Percentiles rank a stretch among this genome's conserved stretches.
These are phyloP conservation scores for Herpetomonas tarakana DNA, from an alignment of 208 protist genomes.

Conservation along the genomic window DNA sequence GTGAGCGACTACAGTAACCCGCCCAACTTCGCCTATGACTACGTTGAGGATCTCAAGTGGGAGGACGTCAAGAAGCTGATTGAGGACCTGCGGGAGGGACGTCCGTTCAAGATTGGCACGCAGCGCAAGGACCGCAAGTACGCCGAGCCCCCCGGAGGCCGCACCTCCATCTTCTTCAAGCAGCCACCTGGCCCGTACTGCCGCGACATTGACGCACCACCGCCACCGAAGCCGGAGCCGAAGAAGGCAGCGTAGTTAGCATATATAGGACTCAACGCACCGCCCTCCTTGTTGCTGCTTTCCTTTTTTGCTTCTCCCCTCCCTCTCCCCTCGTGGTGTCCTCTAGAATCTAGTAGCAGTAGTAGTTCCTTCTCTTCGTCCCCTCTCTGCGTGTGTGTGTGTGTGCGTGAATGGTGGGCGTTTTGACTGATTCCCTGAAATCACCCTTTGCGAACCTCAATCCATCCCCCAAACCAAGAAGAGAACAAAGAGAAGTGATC, in stretches of 20 bases:
- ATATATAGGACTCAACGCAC: too few relatives aligned
- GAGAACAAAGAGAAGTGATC: too few relatives aligned
- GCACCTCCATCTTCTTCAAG: conserved; percentile 85
- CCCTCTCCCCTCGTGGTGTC: background rate
- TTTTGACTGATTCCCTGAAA: too few relatives aligned
- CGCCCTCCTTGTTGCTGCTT: background rate
- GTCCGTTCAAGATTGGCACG: conserved; percentile 72
- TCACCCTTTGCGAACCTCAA: too few relatives aligned
- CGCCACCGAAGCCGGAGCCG: conserved; percentile 34
- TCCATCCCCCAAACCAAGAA: too few relatives aligned
- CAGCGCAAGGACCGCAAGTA: conserved; percentile 64
- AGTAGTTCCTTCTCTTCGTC: too few relatives aligned
- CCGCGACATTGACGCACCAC: conserved; percentile 71
- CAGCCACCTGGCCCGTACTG: conserved; percentile 82
- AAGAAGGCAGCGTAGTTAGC: too few relatives aligned
- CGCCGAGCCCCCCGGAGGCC: conserved; percentile 74
- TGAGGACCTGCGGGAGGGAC: conserved; percentile 70
- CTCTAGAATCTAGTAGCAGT: too few relatives aligned
- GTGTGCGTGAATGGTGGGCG: too few relatives aligned
- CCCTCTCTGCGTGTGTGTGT: too few relatives aligned
- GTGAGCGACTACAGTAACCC: conserved; percentile 91
- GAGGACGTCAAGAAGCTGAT: conserved; percentile 80
- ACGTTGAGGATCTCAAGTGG: conserved; percentile 88
- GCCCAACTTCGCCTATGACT: conserved; percentile 89
- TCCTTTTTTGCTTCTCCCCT: conserved; percentile 9